Conservation (phyloP, 257 asterid genomes). For the Craterostigma plantagineum region DNA sequence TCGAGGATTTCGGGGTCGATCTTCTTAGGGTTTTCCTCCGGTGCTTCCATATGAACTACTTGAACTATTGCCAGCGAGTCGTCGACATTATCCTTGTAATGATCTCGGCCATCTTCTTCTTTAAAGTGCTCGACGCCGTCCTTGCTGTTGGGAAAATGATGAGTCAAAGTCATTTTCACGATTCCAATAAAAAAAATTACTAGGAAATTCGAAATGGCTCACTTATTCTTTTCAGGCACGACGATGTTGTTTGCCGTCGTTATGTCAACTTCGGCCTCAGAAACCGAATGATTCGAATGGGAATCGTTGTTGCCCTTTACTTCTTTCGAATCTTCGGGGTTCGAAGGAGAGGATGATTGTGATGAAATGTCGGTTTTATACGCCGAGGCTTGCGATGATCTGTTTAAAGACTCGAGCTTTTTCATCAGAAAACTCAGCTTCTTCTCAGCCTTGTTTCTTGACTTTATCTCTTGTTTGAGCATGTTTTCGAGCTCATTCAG, state of each 20-base stretch:
- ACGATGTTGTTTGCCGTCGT: too few relatives aligned
- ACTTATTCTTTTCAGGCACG: too few relatives aligned
- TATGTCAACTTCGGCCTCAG: too few relatives aligned
- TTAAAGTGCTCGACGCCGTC: too few relatives aligned
- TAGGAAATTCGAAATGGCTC: too few relatives aligned
- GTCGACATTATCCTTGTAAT: too few relatives aligned
- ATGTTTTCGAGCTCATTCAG: slow-evolving; percentile 40
- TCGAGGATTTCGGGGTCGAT: slow-evolving; percentile 39
- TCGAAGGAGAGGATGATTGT: slow-evolving; percentile 15
- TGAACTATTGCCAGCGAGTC: slow-evolving; percentile 40
- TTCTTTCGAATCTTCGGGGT: slow-evolving; percentile 2
- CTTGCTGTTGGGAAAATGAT: too few relatives aligned
- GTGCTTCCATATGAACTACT: slow-evolving; percentile 13
- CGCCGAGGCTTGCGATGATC: slow-evolving; percentile 18
- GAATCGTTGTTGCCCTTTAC: neutral
- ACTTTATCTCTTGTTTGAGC: slow-evolving; percentile 46
- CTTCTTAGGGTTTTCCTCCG: slow-evolving; percentile 6
- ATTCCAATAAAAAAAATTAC: too few relatives aligned
- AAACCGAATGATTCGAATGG: too few relatives aligned
- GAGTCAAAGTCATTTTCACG: too few relatives aligned
- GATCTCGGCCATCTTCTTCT: slow-evolving; percentile 12
- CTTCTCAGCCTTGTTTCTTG: slow-evolving; percentile 70
- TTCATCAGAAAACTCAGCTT: slow-evolving; percentile 37
- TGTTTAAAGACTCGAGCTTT: slow-evolving; percentile 41
- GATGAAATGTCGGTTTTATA: slow-evolving; percentile 30